Percentiles rank a stretch among this genome's conserved stretches.
Evolutionary conservation across 2,329 filamentous ascomycete species (phyloP).

Genomic region (Cladophialophora bantiana): DNA sequence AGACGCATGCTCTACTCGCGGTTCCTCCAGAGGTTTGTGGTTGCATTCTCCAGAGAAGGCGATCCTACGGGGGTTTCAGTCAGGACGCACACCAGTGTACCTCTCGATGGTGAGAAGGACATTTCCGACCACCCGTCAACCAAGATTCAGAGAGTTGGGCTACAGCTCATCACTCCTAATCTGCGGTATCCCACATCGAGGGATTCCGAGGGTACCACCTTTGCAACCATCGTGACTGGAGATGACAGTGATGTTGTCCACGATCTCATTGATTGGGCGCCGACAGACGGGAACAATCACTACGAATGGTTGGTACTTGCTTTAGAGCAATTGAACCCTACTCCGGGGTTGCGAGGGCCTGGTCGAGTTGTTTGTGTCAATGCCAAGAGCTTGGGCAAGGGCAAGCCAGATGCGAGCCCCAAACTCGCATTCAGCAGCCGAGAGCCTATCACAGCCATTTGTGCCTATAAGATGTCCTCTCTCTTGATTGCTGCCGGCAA

Average conservation of each 20-base stretch:
- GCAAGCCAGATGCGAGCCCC: slow-evolving; percentile 18
- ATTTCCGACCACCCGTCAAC: background rate
- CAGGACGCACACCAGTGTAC: background rate
- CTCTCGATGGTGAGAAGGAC: slow-evolving; percentile 4
- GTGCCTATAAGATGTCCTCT: slow-evolving; percentile 52
- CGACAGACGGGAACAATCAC: slow-evolving; percentile 33
- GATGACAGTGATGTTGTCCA: slow-evolving; percentile 34
- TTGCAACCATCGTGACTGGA: slow-evolving; percentile 28
- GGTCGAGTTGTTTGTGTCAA: slow-evolving; percentile 35
- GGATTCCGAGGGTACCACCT: background rate
- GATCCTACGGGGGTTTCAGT: slow-evolving; percentile 20
- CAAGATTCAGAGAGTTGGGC: slow-evolving; percentile 24
- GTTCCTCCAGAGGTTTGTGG: slow-evolving; percentile 56
- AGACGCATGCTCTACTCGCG: slow-evolving; percentile 55
- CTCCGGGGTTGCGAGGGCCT: slow-evolving; percentile 9
- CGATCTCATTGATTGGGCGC: slow-evolving; percentile 37
- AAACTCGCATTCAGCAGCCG: slow-evolving; percentile 27
- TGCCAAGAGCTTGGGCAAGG: slow-evolving; percentile 33
- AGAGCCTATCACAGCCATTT: slow-evolving; percentile 36
- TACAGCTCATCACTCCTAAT: slow-evolving; percentile 25
- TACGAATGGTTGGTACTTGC: slow-evolving; percentile 40
- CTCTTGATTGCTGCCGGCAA: slow-evolving; percentile 56
- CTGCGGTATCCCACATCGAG: slow-evolving; percentile 13
- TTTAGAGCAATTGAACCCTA: slow-evolving; percentile 26
- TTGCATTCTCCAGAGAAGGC: slow-evolving; percentile 50